Conservation (phyloP, 805 yeast species). For the Barnettozyma sucrosica region DNA sequence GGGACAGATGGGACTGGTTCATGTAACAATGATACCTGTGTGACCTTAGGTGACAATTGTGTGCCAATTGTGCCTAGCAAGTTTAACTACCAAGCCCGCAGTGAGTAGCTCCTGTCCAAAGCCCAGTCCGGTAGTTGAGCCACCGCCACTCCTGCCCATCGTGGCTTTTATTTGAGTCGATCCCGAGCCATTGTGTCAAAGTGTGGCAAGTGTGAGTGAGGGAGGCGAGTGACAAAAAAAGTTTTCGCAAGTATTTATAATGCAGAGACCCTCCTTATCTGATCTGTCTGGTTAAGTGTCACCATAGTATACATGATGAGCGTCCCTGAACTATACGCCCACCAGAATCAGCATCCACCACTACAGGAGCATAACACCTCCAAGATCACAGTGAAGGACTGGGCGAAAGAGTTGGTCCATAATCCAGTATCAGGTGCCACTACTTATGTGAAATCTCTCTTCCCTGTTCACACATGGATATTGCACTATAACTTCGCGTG, state of each 20-base stretch:
- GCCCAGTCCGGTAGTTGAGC: background rate
- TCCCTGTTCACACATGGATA: constrained; percentile 83
- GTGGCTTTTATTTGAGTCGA: background rate
- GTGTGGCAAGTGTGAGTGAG: constrained; percentile 16
- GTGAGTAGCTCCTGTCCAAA: background rate
- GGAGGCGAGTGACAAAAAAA: constrained; percentile 1
- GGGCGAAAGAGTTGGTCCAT: constrained; percentile 5
- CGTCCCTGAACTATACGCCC: background rate
- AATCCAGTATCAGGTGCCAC: constrained; percentile 25
- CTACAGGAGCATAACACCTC: constrained; percentile 3
- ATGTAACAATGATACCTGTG: background rate
- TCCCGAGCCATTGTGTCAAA: constrained; percentile 9
- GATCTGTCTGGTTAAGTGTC: background rate
- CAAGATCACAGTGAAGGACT: constrained; percentile 8
- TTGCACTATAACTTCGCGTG: constrained; percentile 75
- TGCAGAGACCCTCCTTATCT: background rate
- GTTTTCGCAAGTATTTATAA: constrained; percentile 1
- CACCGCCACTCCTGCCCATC: background rate
- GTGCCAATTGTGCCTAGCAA: background rate
- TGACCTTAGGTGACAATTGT: too few relatives aligned
- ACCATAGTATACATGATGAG: background rate
- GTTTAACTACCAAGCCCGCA: background rate
- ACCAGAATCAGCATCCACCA: constrained; percentile 7
- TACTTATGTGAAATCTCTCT: constrained; percentile 54
- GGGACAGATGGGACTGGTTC: background rate